Evolutionary conservation across 2,329 filamentous ascomycete genomes (phyloP).

Genomic region (Hysterium pulicare): DNA sequence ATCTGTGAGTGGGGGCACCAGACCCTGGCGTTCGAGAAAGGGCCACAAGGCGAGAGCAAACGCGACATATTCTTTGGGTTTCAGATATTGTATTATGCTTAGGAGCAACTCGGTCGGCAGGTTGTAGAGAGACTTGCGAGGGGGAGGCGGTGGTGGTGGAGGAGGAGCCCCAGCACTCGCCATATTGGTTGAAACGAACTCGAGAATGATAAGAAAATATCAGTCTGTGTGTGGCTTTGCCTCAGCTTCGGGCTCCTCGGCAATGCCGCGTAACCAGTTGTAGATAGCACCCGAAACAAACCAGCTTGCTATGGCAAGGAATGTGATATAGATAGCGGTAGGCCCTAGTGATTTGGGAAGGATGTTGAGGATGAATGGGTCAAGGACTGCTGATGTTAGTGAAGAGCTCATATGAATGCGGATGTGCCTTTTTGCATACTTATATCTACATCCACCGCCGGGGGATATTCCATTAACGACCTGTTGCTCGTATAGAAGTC

Average conservation of each 20-base stretch:
- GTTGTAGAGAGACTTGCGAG: conserved; percentile 30
- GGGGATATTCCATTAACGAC: conserved; percentile 70
- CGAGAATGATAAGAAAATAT: conserved; percentile 7
- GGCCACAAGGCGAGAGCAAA: conserved; percentile 48
- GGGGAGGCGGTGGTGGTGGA: conserved; percentile 12
- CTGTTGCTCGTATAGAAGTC: conserved; percentile 78
- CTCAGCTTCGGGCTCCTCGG: conserved; percentile 10
- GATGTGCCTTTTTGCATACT: conserved; percentile 37
- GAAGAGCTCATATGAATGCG: background rate
- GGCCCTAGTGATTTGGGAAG: conserved; percentile 75
- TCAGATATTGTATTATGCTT: conserved; percentile 42
- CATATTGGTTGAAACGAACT: conserved; percentile 15
- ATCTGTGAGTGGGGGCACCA: conserved; percentile 26
- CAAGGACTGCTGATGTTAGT: conserved; percentile 59
- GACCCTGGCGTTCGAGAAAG: conserved; percentile 36
- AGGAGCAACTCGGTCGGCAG: conserved; percentile 48
- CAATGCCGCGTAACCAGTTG: conserved; percentile 24
- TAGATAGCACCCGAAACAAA: conserved; percentile 47
- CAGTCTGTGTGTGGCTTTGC: conserved; percentile 36
- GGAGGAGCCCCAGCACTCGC: conserved; percentile 19
- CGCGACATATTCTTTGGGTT: conserved; percentile 41
- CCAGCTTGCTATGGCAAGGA: conserved; percentile 56
- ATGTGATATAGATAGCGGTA: conserved; percentile 64
- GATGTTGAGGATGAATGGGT: conserved; percentile 77
- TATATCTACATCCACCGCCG: conserved; percentile 72